Evolutionary conservation across 1,139 yeast species (phyloP).

Genomic region (Zhuliangozyma blackwelliae): DNA sequence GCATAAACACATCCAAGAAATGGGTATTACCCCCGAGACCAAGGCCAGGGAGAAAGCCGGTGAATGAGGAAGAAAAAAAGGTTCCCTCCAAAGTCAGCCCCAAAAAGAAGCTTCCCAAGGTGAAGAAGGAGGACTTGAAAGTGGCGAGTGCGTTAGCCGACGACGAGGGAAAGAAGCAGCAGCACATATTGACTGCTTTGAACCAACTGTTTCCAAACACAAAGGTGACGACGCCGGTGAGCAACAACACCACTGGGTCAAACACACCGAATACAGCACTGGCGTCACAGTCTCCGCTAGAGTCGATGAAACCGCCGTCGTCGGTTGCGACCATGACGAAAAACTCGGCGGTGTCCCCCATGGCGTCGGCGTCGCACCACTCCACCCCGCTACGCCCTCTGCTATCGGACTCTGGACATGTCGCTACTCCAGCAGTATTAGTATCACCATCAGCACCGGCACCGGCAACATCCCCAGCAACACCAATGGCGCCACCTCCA

Average conservation of each 20-base stretch:
- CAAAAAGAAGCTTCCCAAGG: slow-evolving; percentile 11
- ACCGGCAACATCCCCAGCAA: not conserved
- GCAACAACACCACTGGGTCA: not conserved
- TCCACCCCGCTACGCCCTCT: no score
- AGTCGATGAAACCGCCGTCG: no score
- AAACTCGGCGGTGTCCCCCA: no score
- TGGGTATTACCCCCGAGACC: slow-evolving; percentile 69
- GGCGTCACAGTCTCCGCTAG: not conserved
- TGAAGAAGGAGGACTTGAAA: slow-evolving; percentile 1
- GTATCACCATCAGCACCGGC: not conserved
- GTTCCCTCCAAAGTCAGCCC: slow-evolving; percentile 4
- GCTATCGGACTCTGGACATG: no score
- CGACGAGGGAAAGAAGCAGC: slow-evolving; percentile 2
- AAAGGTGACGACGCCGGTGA: not conserved
- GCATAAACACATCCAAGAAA: slow-evolving; percentile 48
- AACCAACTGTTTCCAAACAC: not conserved
- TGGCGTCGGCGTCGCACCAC: no score
- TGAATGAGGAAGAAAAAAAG: slow-evolving; percentile 12
- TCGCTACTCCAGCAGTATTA: not conserved
- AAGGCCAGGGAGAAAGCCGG: slow-evolving; percentile 55
- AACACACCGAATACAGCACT: not conserved
- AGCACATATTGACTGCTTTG: not conserved
- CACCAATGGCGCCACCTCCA: not conserved
- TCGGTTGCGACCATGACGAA: not conserved
- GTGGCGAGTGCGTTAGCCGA: not conserved